phyloP scores from a whole-genome alignment of 192 early-diverging fungal genomes.

The Entomortierella beljakovae region DNA sequence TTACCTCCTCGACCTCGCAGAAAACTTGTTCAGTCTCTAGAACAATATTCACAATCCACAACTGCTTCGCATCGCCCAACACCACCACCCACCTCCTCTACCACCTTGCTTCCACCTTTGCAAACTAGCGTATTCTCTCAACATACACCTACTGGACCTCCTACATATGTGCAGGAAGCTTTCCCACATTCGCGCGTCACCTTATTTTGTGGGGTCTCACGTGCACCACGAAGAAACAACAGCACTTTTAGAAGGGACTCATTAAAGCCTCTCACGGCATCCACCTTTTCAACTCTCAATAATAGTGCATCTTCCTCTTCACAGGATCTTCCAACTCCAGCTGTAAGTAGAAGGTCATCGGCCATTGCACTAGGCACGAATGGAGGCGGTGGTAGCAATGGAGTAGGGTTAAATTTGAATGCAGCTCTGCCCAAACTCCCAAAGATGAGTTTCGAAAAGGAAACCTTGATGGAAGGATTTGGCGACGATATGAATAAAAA shows the following conservation, averaged over 20 bases:
- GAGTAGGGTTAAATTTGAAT: neutral
- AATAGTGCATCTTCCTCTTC: conserved; percentile 12
- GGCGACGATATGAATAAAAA: conserved; percentile 11
- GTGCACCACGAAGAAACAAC: conserved; percentile 22
- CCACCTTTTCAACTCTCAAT: conserved; percentile 9
- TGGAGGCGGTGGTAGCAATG: neutral
- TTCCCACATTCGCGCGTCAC: conserved; percentile 68
- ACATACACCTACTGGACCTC: conserved; percentile 58
- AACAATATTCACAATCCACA: conserved; percentile 61
- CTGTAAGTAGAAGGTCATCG: conserved; percentile 29
- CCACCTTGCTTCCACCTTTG: neutral
- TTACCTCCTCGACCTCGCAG: conserved; percentile 71
- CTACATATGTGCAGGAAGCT: conserved; percentile 66
- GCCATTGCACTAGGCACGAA: conserved; percentile 5
- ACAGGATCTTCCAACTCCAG: conserved; percentile 3
- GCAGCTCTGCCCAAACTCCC: conserved; percentile 18
- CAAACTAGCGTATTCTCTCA: neutral
- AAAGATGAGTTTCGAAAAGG: conserved; percentile 35
- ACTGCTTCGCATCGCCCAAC: conserved; percentile 5
- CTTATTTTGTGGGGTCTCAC: conserved; percentile 55
- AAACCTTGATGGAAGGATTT: conserved; percentile 27
- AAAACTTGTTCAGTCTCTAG: conserved; percentile 70
- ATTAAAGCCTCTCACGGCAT: conserved; percentile 1
- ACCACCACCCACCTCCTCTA: neutral
- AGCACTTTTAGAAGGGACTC: neutral